Evolutionary conservation across 331 rosid genomes (phyloP), one percentile per base, ranked within the genome.

Genomic region (Malus hybrid): DNA sequence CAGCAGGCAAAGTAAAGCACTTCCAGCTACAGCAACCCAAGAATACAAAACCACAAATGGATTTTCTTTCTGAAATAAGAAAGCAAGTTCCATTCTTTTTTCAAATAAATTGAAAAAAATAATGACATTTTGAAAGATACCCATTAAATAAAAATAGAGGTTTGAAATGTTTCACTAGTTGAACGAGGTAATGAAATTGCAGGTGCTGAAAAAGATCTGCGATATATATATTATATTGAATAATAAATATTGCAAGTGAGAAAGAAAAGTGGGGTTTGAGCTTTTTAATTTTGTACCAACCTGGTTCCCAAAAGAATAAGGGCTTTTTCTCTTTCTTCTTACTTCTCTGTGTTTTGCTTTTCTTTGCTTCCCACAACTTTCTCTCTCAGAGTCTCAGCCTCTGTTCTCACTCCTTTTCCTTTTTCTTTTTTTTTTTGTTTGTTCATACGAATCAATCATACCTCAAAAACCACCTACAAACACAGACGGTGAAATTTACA

Each of bases 1-100:
- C 88, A 85, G 75, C 80, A 77, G 73, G 85, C 74, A 90, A 85
- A 82, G 90, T 71, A 69, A 85, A 88, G 92, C 90, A 88, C 77
- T 85, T 83, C 76, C 77, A 80, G 81, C 84, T 60, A 86, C 76
- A 82, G 81, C 74, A 84, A 74, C 88, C 76, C 78, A 55, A 85
- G 88, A 89, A 88, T 86, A 88, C 74, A 77, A 73, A 73, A 75
- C 69, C 73, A 67, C 14, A 68, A 74, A 73, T 59, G 15, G 28
- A 11, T 36, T 34, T 13, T 56, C 10, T 22, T 20, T 55, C 34
- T 65, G 64, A 20, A 52, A 67, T 33, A 59, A 62, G 48, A 79
- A 80, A 32, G 69, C 75, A 62, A 46, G 52, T 59, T 24, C 34
- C 68, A 15, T 63, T 72, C 22, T 62, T 79, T 75, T 77, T 67